Evolutionary conservation across 768 basidiomycete species (phyloP), one percentile per base, ranked within the genome.

Genomic region (Macrolepiota fuliginosa): DNA sequence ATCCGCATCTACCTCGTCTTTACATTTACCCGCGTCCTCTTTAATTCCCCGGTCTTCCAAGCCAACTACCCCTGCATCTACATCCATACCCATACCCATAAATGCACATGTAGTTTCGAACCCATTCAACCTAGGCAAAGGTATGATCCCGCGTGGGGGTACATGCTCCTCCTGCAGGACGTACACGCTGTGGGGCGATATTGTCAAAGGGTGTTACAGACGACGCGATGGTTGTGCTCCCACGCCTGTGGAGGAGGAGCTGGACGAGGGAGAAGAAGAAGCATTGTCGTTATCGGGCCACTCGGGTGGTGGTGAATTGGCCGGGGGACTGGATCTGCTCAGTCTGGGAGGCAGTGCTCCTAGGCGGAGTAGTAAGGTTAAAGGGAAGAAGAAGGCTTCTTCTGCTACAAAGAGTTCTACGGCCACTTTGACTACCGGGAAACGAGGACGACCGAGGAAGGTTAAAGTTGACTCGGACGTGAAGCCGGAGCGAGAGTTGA

Each of bases 181-280:
- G 0, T 90, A 88, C 65, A 78, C 77, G 3, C 76, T 90, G 0
- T 91, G 88, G 89, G 89, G 89, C 4, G 88, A 91, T 65, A 70
- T 91, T 22, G 72, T 90, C 29, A 79, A 83, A 13, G 88, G 86
- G 2, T 84, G 81, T 65, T 87, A 84, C 68, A 78, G 87, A 17
- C 79, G 87, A 27, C 71, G 70, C 24, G 64, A 72, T 17, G 76
- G 77, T 5, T 73, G 72, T n/a, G 67, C 68, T 32, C 46, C 70
- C 3, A 66, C 71, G n/a, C 54, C 70, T 25, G 65, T 66, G 27
- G 72, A 75, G 47, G 66, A 69, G 29, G 61, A 64, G 11, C 40
- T 42, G 13, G 56, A 36, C 49, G n/a, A 19, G 17, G 39, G 32
- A 25, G 47, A 25, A 27, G 24, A 35, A 7, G 17, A 17, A 10